These are phyloP conservation scores for Boechera divaricarpa DNA, from an alignment of 345 rosid species.

Conservation along the genomic window DNA sequence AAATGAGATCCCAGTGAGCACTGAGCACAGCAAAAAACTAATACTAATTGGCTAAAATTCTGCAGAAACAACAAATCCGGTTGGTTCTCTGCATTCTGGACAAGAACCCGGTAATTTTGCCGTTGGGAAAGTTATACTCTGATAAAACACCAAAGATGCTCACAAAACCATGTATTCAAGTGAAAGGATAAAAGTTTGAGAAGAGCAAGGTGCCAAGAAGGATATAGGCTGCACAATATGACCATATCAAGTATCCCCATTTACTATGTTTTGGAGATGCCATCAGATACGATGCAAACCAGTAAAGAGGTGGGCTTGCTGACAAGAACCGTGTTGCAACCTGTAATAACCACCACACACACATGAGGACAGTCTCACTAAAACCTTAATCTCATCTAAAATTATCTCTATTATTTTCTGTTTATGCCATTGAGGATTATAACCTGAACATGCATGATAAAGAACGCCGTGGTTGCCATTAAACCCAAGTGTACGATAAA, in stretches of 20 bases:
- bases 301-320: conserved; percentile 82
- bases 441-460: conserved; percentile 95
- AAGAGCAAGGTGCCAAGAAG: conserved; percentile 86
- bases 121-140: background rate
- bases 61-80: conserved; percentile 9
- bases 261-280: conserved; percentile 44
- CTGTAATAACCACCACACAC: conserved; percentile 51
- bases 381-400: background rate
- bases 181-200: conserved; percentile 91
- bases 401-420: background rate
- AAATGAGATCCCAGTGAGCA: conserved; percentile 14
- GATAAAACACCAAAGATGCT: conserved; percentile 5
- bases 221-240: conserved; percentile 71
- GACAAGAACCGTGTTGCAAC: conserved; percentile 92
- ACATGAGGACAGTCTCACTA: conserved; percentile 13
- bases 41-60: conserved; percentile 1
- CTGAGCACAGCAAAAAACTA: conserved; percentile 16
- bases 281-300: conserved; percentile 74
- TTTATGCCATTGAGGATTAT: conserved; percentile 29
- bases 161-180: conserved; percentile 49
- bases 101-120: background rate
- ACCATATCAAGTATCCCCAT: conserved; percentile 76
- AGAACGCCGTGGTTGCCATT: conserved; percentile 79
- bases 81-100: conserved; percentile 15
- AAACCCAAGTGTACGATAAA: conserved; percentile 72